These are phyloP conservation scores for Blastobotrys arbuscula DNA, from an alignment of 1,139 yeast genomes.

Conservation along the genomic window DNA sequence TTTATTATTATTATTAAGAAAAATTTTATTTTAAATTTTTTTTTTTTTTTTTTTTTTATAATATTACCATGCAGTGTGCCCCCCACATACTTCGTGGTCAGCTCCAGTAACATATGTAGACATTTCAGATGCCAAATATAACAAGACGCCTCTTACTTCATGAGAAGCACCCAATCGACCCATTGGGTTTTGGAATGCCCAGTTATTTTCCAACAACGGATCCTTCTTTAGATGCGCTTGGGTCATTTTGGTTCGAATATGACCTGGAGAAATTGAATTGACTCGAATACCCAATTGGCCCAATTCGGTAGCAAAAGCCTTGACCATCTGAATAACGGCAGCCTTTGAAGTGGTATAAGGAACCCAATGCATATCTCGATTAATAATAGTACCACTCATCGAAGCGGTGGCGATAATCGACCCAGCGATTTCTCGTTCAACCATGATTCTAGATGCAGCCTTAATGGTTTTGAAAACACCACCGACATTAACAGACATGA, in stretches of 20 bases:
- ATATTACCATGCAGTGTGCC: slow-evolving; percentile 54
- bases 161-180: slow-evolving; percentile 26
- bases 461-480: slow-evolving; percentile 70
- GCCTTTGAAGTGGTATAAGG: slow-evolving; percentile 82
- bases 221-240: slow-evolving; percentile 25
- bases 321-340: slow-evolving; percentile 68
- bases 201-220: slow-evolving; percentile 29
- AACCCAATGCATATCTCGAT: slow-evolving; percentile 75
- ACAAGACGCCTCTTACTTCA: slow-evolving; percentile 71
- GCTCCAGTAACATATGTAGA: slow-evolving; percentile 75
- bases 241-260: slow-evolving; percentile 55
- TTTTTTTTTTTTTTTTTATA: background rate
- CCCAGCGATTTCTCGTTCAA: slow-evolving; percentile 55
- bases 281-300: slow-evolving; percentile 66
- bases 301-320: slow-evolving; percentile 78
- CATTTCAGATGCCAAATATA: slow-evolving; percentile 67
- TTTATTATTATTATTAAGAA: background rate
- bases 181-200: slow-evolving; percentile 33
- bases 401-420: slow-evolving; percentile 64
- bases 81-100: slow-evolving; percentile 76
- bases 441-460: slow-evolving; percentile 53
- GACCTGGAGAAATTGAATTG: slow-evolving; percentile 75
- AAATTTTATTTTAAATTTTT: background rate
- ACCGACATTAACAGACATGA: slow-evolving; percentile 68
- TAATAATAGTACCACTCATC: slow-evolving; percentile 80